phyloP scores from a whole-genome alignment of 2,329 filamentous ascomycete genomes.

The Orbilia quercus region DNA sequence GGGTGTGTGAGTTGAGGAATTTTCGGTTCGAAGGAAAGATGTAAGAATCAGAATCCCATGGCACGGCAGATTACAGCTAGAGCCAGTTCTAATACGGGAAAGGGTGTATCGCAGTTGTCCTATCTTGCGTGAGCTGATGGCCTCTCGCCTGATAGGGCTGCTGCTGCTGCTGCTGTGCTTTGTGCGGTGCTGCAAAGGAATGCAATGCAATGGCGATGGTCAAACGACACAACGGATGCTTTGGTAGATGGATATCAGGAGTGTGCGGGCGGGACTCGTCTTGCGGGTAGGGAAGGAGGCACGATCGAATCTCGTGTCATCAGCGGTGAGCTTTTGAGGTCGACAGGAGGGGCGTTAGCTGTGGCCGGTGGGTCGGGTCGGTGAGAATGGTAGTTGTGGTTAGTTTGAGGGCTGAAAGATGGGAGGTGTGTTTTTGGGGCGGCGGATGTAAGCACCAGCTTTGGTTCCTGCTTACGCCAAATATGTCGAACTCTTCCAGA shows the following conservation, averaged over 20 bases:
- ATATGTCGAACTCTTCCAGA: slow-evolving; percentile 14
- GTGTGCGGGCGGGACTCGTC: background rate
- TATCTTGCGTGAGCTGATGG: slow-evolving; percentile 18
- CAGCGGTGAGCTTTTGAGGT: background rate
- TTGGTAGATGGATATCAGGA: background rate
- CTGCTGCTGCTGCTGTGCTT: too few relatives aligned
- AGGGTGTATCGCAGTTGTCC: slow-evolving; percentile 15
- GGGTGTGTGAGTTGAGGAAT: slow-evolving; percentile 19
- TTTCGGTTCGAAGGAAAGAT: slow-evolving; percentile 20
- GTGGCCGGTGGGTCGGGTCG: slow-evolving; percentile 4
- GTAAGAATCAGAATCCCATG: slow-evolving; percentile 8
- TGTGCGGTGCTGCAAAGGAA: slow-evolving; percentile 44
- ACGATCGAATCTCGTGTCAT: background rate
- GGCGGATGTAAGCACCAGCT: slow-evolving; percentile 47
- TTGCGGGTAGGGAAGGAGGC: slow-evolving; percentile 4
- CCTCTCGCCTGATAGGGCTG: slow-evolving; percentile 16
- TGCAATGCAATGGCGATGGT: slow-evolving; percentile 33
- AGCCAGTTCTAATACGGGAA: slow-evolving; percentile 15
- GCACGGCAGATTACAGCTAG: slow-evolving; percentile 3
- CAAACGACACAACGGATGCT: background rate
- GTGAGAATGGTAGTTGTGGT: slow-evolving; percentile 18
- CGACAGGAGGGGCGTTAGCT: background rate
- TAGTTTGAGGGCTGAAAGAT: slow-evolving; percentile 33
- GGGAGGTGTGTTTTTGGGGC: background rate
- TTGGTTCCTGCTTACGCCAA: slow-evolving; percentile 36